Evolutionary conservation across 140 eudicot species (phyloP), one percentile per base, ranked within the genome.

Genomic region (Anethum foeniculum): DNA sequence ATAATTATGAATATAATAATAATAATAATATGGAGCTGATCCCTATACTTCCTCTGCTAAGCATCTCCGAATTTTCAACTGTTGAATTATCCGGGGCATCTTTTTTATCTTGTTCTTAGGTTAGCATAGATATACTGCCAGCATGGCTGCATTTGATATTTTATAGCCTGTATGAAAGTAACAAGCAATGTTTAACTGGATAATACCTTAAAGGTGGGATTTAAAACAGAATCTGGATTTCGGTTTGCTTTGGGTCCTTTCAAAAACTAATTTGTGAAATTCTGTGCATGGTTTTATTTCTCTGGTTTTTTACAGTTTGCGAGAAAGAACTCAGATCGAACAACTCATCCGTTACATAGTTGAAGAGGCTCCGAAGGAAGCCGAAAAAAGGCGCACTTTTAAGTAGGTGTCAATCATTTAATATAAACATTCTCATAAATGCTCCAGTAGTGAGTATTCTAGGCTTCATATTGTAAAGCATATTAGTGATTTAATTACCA

Each of bases 341-440:
- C 92, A 89, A 79, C 97, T 95, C 76, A 78, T 92, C 69, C 89
- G 91, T 46, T 95, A 88, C 83, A 87, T 92, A 81, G 97, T 95
- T 80, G 97, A 92, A 85, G 99, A 90, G 84, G 86, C 94, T 84
- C 91, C 97, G 16, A 97, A 86, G 83, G 99, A 88, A 83, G 90
- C 99, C 49, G 97, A 90, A 11, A 90, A 85, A 74, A 89, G 87
- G 75, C 87, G 95, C 81, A 85, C 90, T 48, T 88, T 92, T 58
- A 95, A 95, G 99, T 95, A 90, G 79, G 98, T 90, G 46, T 83
- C 82, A 69, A 13, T 74, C 36, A 32, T 27, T 36, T 41, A 52
- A 58, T 78, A 73, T 81, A 58, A 69, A 83, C 11, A 78, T 28
- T 38, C 80, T 62, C 44, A 13, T 43, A 69, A 38, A 81, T 81